These are phyloP conservation scores for Luffa aegyptiaca DNA, from an alignment of 306 rosid species.

Conservation along the genomic window DNA sequence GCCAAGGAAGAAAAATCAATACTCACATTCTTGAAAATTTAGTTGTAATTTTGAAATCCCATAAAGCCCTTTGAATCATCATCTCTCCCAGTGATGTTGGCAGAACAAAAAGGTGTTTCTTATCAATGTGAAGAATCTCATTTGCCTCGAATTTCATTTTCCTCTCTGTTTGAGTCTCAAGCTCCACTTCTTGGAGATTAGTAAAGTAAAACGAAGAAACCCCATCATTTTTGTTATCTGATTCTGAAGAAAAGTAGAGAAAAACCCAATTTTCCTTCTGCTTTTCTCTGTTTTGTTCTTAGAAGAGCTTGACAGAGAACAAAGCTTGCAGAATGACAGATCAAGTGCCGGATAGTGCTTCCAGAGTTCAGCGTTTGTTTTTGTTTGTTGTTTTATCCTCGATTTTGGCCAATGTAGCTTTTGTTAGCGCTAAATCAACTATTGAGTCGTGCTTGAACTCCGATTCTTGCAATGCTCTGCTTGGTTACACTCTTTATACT, in stretches of 20 bases:
- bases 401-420: constrained; percentile 18
- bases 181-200: neutral
- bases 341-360: constrained; percentile 10
- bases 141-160: neutral
- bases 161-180: neutral
- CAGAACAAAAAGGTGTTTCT: neutral
- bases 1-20: neutral
- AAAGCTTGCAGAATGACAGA: constrained; percentile 19
- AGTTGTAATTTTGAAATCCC: neutral
- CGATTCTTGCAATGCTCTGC: constrained; percentile 69
- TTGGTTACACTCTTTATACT: constrained; percentile 88
- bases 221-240: neutral
- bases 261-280: neutral
- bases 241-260: neutral
- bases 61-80: neutral
- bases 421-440: constrained; percentile 57
- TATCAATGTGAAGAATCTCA: neutral
- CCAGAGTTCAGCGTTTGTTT: constrained; percentile 9
- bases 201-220: neutral
- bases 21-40: neutral
- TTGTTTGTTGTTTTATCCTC: constrained; percentile 11
- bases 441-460: constrained; percentile 95
- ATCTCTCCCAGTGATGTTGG: neutral
- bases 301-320: neutral
- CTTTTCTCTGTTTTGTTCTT: neutral